A percentile compares a stretch with the other conserved stretches of the same genome.
Conservation (phyloP, 306 rosid genomes). For the Corylus americana region DNA sequence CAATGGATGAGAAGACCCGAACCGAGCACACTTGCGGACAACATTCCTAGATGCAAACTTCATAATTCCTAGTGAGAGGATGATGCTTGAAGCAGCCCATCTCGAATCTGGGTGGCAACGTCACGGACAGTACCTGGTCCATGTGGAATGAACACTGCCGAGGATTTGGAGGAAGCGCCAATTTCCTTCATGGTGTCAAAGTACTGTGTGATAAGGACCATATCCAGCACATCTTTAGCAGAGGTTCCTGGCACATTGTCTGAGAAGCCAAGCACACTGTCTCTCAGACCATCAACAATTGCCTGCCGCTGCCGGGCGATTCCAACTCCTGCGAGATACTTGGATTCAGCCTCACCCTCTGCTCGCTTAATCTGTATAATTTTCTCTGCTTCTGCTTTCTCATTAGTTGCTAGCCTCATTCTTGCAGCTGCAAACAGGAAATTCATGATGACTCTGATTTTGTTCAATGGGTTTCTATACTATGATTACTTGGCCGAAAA, state of each 20-base stretch:
- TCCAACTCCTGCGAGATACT: constrained; percentile 68
- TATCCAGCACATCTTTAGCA: constrained; percentile 71
- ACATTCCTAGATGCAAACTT: neutral
- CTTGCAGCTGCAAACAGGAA: constrained; percentile 53
- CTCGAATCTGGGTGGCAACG: constrained; percentile 60
- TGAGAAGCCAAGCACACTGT: constrained; percentile 63
- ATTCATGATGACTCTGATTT: neutral
- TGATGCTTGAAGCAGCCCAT: constrained; percentile 61
- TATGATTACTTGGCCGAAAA: neutral
- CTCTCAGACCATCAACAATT: constrained; percentile 69
- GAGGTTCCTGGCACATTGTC: constrained; percentile 63
- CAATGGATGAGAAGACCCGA: neutral
- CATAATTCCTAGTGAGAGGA: neutral
- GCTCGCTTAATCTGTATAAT: constrained; percentile 71
- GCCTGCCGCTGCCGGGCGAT: constrained; percentile 79
- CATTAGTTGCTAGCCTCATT: constrained; percentile 61
- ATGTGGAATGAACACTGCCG: constrained; percentile 71
- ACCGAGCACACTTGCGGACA: neutral
- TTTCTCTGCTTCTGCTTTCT: constrained; percentile 77
- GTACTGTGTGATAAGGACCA: constrained; percentile 77
- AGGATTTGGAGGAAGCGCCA: constrained; percentile 70
- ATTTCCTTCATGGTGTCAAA: constrained; percentile 82
- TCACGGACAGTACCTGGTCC: constrained; percentile 70
- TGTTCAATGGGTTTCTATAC: neutral
- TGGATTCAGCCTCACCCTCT: constrained; percentile 74